Evolutionary conservation across 768 basidiomycete species (phyloP), one percentile per base, ranked within the genome.

Genomic region (Pholiota conissans): DNA sequence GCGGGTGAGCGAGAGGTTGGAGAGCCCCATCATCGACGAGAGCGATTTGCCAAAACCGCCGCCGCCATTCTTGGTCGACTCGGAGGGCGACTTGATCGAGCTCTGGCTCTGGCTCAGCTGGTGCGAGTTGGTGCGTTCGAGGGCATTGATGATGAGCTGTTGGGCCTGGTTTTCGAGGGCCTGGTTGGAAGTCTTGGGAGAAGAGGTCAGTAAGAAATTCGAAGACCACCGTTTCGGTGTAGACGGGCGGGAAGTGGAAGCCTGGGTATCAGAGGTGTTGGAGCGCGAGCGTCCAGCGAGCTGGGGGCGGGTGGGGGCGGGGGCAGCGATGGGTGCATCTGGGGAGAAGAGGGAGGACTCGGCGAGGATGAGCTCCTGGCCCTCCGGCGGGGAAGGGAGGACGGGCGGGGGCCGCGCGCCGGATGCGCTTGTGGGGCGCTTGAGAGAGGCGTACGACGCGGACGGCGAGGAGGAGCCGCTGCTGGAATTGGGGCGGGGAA

Each of bases 21-120:
- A 85, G 29, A 89, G 76, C 1, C 85, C 85, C 74, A 91, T 87
- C 85, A 91, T 86, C 30, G 79, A 80, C 61, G 81, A 84, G 56
- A 92, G 76, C 0, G 89, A 81, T 72, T 83, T 85, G 54, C 82
- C 77, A 65, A 89, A 88, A 0, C 85, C 20, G 7, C 20, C 82
- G 34, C 80, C 80, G 10, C 65, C 62, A 71, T 76, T 65, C 66
- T 57, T 63, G 8, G 69, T 58, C 9, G 70, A 61, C 22, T 82
- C 79, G 27, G 37, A 48, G 1, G 76, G 66, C 5, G 77, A 67
- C 51, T 75, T 72, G 49, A 70, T 56, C 60, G 68, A 61, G 9
- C 32, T 49, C 26, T 54, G 61, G 8, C 34, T 49, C 28, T 53
- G 61, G n/a, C n/a, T n/a, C n/a, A n/a, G n/a, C 30, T 58, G 64